Evolutionary conservation across 257 asterid species (phyloP).

Genomic region (Nicotiana tomentosiformis): DNA sequence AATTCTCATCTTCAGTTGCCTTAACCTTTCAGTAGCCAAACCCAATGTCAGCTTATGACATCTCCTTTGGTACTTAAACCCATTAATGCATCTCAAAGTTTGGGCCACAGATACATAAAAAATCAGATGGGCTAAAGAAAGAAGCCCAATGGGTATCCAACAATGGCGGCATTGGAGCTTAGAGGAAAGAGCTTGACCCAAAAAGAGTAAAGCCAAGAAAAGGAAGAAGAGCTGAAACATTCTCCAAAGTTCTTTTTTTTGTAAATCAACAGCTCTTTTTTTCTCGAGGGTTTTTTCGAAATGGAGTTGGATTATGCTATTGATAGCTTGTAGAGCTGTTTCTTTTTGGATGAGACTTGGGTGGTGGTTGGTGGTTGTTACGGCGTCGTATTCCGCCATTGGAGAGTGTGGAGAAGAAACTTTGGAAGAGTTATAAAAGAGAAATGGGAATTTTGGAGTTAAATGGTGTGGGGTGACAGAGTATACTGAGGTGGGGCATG

Average conservation of each 20-base stretch:
- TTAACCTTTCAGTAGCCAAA: constrained; percentile 71
- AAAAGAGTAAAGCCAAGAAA: constrained; percentile 52
- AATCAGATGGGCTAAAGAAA: constrained; percentile 70
- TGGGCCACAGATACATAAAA: constrained; percentile 91
- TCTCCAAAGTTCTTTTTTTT: constrained; percentile 82
- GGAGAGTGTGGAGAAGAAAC: constrained; percentile 11
- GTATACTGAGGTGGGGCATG: not conserved
- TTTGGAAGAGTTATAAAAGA: not conserved
- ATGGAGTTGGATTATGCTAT: constrained; percentile 93
- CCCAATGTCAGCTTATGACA: constrained; percentile 94
- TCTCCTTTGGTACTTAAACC: constrained; percentile 92
- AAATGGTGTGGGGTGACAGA: not conserved
- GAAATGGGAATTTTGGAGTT: not conserved
- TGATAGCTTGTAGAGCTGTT: constrained; percentile 80
- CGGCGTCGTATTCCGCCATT: constrained; percentile 71
- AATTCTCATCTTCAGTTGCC: constrained; percentile 54
- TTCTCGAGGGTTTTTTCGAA: constrained; percentile 95
- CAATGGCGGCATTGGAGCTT: constrained; percentile 83
- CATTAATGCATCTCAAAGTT: constrained; percentile 88
- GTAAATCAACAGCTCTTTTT: constrained; percentile 72
- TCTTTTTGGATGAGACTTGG: constrained; percentile 45
- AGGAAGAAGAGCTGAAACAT: constrained; percentile 83
- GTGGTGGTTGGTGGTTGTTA: constrained; percentile 26
- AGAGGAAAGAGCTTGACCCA: constrained; percentile 48
- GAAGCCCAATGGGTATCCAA: constrained; percentile 87